Conservation (phyloP, 2,329 filamentous ascomycete genomes). For the Aspergillus sojae region DNA sequence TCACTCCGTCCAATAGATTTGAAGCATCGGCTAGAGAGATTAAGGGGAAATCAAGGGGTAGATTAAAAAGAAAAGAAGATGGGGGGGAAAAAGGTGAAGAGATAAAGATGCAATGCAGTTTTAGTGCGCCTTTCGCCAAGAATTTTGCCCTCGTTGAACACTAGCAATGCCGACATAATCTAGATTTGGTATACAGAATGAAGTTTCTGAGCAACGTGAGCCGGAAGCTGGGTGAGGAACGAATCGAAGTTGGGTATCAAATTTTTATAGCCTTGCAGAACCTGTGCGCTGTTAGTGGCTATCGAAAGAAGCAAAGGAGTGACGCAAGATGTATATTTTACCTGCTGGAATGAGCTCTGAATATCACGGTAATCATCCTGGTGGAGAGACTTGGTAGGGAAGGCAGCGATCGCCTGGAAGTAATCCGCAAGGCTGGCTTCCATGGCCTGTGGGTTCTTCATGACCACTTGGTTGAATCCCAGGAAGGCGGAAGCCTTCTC, state of each 20-base stretch:
- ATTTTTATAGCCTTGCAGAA: conserved; percentile 50
- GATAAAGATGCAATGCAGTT: conserved; percentile 17
- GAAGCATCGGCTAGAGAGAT: neutral
- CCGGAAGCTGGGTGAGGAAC: conserved; percentile 47
- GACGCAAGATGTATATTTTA: conserved; percentile 49
- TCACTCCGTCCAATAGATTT: conserved; percentile 10
- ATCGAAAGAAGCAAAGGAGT: neutral
- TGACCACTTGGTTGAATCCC: conserved; percentile 83
- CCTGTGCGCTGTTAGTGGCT: conserved; percentile 27
- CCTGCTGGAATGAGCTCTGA: conserved; percentile 74
- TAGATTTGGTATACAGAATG: conserved; percentile 47
- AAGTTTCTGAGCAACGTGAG: conserved; percentile 44
- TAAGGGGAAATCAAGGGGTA: conserved; percentile 12
- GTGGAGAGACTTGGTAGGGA: conserved; percentile 61
- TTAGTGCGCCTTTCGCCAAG: conserved; percentile 29
- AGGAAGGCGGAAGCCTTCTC: conserved; percentile 94
- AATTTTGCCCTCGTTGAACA: conserved; percentile 21
- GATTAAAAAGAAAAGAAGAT: conserved; percentile 14
- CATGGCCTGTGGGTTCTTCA: conserved; percentile 87
- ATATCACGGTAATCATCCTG: conserved; percentile 64
- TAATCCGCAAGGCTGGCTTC: conserved; percentile 81
- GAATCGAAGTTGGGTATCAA: conserved; percentile 51
- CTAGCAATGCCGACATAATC: conserved; percentile 22
- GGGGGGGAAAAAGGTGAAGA: conserved; percentile 5
- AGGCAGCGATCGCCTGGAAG: conserved; percentile 81